Conservation (phyloP, 2,329 filamentous ascomycete genomes). For the Hypoxylon sp. region DNA sequence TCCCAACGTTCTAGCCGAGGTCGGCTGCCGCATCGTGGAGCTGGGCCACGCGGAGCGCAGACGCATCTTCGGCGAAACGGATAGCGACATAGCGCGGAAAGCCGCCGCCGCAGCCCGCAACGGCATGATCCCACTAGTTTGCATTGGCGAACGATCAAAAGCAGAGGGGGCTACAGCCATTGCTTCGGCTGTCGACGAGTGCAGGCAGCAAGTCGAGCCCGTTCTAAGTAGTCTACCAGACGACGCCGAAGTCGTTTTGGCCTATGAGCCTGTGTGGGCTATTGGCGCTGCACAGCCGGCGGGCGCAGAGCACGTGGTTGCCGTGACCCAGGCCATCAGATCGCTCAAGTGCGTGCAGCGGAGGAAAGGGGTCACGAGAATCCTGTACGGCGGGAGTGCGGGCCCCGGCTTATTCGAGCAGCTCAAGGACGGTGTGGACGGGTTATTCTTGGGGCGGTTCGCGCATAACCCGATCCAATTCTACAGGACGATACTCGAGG, state of each 20-base stretch:
- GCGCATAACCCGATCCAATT: constrained; percentile 82
- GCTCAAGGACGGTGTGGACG: constrained; percentile 79
- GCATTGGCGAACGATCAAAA: constrained; percentile 77
- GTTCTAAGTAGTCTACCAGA: constrained; percentile 72
- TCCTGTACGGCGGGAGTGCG: constrained; percentile 87
- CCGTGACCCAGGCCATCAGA: constrained; percentile 75
- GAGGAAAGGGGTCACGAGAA: constrained; percentile 71
- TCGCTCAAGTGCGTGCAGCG: constrained; percentile 63
- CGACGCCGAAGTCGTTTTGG: constrained; percentile 78
- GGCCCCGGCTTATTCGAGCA: constrained; percentile 80
- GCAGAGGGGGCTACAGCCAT: constrained; percentile 56
- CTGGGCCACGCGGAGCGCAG: constrained; percentile 85
- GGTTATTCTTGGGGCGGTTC: constrained; percentile 84
- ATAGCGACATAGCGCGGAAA: constrained; percentile 75
- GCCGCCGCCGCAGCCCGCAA: constrained; percentile 76
- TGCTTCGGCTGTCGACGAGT: constrained; percentile 73
- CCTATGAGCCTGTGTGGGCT: constrained; percentile 91
- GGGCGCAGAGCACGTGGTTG: constrained; percentile 77
- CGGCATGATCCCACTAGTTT: constrained; percentile 81
- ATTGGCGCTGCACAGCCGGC: constrained; percentile 83
- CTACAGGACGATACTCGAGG: constrained; percentile 78
- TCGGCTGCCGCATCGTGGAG: constrained; percentile 80
- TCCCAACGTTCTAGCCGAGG: constrained; percentile 73
- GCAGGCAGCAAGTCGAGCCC: constrained; percentile 72
- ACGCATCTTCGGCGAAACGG: constrained; percentile 79